phyloP scores from a whole-genome alignment of 352 stramenopile species.

The Globisporangium viniferum region DNA sequence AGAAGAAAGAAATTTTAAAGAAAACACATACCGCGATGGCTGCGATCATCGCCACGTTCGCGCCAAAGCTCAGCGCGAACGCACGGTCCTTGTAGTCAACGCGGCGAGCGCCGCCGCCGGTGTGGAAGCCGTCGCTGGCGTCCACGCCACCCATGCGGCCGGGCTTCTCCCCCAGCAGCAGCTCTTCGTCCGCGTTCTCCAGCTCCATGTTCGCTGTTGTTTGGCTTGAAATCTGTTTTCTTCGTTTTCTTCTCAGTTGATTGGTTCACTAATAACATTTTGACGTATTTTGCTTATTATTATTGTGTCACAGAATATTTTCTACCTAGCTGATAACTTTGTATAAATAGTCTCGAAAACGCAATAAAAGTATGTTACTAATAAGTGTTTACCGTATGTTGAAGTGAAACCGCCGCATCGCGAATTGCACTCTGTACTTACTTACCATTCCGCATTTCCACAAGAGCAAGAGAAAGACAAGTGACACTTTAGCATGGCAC shows the following conservation, averaged over 20 bases:
- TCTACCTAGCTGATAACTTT: no score
- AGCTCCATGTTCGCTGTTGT: constrained; percentile 45
- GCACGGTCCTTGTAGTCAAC: constrained; percentile 62
- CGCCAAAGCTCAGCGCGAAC: constrained; percentile 63
- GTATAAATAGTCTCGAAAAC: no score
- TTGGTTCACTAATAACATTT: no score
- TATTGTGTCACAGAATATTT: no score
- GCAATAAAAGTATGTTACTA: no score
- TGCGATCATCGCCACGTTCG: constrained; percentile 49
- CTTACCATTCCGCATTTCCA: neutral
- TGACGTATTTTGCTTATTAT: no score
- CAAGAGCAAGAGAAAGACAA: neutral
- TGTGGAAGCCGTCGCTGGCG: constrained; percentile 20
- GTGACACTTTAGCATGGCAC: constrained; percentile 1
- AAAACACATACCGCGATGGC: constrained; percentile 50
- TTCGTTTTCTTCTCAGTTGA: neutral
- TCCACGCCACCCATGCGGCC: constrained; percentile 6
- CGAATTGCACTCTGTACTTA: neutral
- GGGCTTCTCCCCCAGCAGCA: constrained; percentile 53
- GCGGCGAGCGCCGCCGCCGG: constrained; percentile 21
- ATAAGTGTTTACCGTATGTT: neutral
- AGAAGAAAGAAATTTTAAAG: neutral
- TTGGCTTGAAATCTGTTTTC: constrained; percentile 2
- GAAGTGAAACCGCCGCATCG: neutral
- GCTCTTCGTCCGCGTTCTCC: constrained; percentile 52